Conservation (phyloP, 2,329 filamentous ascomycete species). For the Fusarium devonianum region DNA sequence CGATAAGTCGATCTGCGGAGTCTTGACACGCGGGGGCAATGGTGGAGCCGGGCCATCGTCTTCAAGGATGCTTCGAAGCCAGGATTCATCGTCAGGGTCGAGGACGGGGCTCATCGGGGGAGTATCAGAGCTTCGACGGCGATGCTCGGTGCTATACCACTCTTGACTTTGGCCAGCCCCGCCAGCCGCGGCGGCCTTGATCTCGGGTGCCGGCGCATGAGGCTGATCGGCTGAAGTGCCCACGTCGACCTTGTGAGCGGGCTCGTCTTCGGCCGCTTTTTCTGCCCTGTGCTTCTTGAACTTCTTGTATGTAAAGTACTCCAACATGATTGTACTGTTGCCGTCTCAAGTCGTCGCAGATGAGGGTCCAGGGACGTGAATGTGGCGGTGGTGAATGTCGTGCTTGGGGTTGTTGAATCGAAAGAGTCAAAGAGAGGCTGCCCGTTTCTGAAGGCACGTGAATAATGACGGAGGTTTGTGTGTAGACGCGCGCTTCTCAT, state of each 20-base stretch:
- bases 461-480: constrained; percentile 17
- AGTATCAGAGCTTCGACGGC: constrained; percentile 41
- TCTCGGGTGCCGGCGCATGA: constrained; percentile 20
- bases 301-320: constrained; percentile 70
- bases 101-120: constrained; percentile 55
- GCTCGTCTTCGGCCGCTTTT: constrained; percentile 48
- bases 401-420: constrained; percentile 12
- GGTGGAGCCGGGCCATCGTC: constrained; percentile 58
- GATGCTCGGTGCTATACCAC: constrained; percentile 30
- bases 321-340: constrained; percentile 57
- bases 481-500: constrained; percentile 39
- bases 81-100: constrained; percentile 63
- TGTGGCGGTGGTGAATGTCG: constrained; percentile 1
- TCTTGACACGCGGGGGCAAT: constrained; percentile 61
- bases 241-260: constrained; percentile 25
- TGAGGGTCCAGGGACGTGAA: background rate
- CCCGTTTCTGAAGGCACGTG: constrained; percentile 14
- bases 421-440: constrained; percentile 30
- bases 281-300: constrained; percentile 65
- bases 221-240: constrained; percentile 21
- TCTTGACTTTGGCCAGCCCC: constrained; percentile 15
- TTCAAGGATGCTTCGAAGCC: constrained; percentile 62
- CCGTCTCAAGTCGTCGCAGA: constrained; percentile 4
- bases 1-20: constrained; percentile 54
- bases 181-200: constrained; percentile 24